Evolutionary conservation across 805 yeast genomes (phyloP).

Genomic region (Barnettozyma sp.): DNA sequence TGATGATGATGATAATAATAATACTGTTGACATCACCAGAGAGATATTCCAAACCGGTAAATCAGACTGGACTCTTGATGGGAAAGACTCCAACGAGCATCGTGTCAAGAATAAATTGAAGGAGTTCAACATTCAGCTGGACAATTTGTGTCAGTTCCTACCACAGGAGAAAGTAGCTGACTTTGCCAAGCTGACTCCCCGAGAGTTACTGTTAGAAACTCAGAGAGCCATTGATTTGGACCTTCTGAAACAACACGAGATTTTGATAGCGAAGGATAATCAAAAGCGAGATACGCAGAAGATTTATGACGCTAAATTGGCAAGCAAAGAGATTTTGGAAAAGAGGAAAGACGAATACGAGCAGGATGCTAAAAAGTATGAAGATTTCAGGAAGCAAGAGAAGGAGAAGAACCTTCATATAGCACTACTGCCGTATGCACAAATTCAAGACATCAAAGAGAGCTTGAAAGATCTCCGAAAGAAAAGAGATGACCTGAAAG

Average conservation of each 20-base stretch:
- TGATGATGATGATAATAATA: slow-evolving; percentile 33
- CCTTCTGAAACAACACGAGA: slow-evolving; percentile 49
- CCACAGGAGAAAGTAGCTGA: slow-evolving; percentile 95
- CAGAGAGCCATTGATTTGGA: slow-evolving; percentile 71
- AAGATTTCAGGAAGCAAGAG: slow-evolving; percentile 41
- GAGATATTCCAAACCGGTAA: slow-evolving; percentile 31
- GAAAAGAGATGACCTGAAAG: slow-evolving; percentile 24
- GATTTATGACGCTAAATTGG: slow-evolving; percentile 28
- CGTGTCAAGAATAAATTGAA: slow-evolving; percentile 39
- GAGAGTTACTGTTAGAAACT: slow-evolving; percentile 65
- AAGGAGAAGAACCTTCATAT: slow-evolving; percentile 41
- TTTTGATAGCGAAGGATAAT: slow-evolving; percentile 46
- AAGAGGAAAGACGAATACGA: slow-evolving; percentile 33
- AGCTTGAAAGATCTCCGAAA: slow-evolving; percentile 19
- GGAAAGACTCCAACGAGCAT: slow-evolving; percentile 33
- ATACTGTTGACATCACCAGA: slow-evolving; percentile 33
- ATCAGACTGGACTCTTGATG: slow-evolving; percentile 49
- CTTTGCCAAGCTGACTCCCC: slow-evolving; percentile 77
- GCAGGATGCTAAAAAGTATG: slow-evolving; percentile 41
- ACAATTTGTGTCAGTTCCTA: slow-evolving; percentile 86
- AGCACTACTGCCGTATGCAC: slow-evolving; percentile 42
- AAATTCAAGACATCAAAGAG: slow-evolving; percentile 32
- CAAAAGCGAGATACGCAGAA: slow-evolving; percentile 32
- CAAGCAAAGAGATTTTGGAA: slow-evolving; percentile 28
- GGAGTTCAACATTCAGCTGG: slow-evolving; percentile 69